Percentiles rank a stretch among this genome's conserved stretches.
These are phyloP conservation scores for Mycena galericulata DNA, from an alignment of 768 basidiomycete species.

Conservation along the genomic window DNA sequence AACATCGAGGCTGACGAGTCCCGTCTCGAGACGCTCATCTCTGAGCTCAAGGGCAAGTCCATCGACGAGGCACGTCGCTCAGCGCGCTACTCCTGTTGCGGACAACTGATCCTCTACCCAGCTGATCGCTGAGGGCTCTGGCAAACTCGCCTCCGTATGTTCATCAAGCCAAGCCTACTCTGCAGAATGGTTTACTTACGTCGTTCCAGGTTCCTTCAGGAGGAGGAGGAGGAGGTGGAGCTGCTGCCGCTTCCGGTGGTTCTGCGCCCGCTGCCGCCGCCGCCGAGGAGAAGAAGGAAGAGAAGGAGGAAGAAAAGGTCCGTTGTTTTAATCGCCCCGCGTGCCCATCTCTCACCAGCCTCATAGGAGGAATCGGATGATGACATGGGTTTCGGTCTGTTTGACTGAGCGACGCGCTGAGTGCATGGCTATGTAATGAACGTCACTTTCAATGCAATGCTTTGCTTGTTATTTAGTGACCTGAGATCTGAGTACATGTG, in stretches of 20 bases:
- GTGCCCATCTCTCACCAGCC: not conserved
- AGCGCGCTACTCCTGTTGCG: too few relatives aligned
- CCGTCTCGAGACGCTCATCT: slow-evolving; percentile 84
- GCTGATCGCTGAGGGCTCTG: slow-evolving; percentile 93
- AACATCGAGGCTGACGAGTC: slow-evolving; percentile 91
- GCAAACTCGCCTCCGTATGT: slow-evolving; percentile 93
- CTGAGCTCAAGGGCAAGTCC: slow-evolving; percentile 93
- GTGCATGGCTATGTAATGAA: slow-evolving; percentile 22
- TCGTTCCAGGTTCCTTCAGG: slow-evolving; percentile 85
- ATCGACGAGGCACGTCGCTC: slow-evolving; percentile 76
- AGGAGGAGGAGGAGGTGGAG: slow-evolving; percentile 76
- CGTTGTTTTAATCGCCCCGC: slow-evolving; percentile 42
- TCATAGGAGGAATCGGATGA: slow-evolving; percentile 93
- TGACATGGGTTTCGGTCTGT: slow-evolving; percentile 99
- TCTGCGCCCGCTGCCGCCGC: slow-evolving; percentile 71
- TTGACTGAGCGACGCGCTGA: slow-evolving; percentile 74
- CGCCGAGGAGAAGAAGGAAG: slow-evolving; percentile 84
- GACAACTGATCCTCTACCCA: slow-evolving; percentile 43
- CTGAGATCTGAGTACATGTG: too few relatives aligned
- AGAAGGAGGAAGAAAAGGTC: slow-evolving; percentile 93
- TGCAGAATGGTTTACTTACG: slow-evolving; percentile 21
- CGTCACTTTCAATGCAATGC: slow-evolving; percentile 14
- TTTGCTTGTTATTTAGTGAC: slow-evolving; percentile 4
- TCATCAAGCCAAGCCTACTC: not conserved
- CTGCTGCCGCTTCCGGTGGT: slow-evolving; percentile 64